Conservation (phyloP, 768 basidiomycete species). For the Candolleomyces efflorescens region DNA sequence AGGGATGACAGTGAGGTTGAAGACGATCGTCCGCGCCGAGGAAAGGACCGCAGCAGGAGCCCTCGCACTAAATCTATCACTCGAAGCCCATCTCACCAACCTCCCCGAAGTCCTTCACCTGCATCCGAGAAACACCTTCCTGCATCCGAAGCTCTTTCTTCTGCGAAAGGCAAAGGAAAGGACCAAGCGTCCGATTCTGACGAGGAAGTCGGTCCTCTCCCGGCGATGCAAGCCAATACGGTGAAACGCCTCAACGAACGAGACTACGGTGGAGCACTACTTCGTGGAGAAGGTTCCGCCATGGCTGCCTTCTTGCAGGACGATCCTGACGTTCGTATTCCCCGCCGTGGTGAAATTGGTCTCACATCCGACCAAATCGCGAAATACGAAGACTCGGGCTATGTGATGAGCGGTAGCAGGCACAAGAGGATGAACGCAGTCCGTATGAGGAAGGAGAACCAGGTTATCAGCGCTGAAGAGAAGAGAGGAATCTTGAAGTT, state of each 20-base stretch:
- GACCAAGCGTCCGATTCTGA: slow-evolving; percentile 46
- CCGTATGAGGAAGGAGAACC: slow-evolving; percentile 98
- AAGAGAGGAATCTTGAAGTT: slow-evolving; percentile 93
- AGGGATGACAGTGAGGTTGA: slow-evolving; percentile 24
- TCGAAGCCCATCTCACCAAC: slow-evolving; percentile 8
- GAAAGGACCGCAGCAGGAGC: slow-evolving; percentile 17
- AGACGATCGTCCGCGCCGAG: slow-evolving; percentile 30
- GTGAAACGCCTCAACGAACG: slow-evolving; percentile 71
- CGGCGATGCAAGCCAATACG: slow-evolving; percentile 38
- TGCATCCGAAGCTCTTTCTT: not conserved
- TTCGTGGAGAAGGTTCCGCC: slow-evolving; percentile 93
- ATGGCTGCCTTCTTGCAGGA: slow-evolving; percentile 97
- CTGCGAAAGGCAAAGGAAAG: not conserved
- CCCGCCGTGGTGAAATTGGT: slow-evolving; percentile 98
- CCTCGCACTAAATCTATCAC: slow-evolving; percentile 17
- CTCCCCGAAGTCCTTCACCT: slow-evolving; percentile 8
- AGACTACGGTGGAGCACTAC: slow-evolving; percentile 83
- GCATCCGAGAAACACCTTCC: not conserved
- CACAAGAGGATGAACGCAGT: slow-evolving; percentile 99
- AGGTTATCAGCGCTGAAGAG: slow-evolving; percentile 98
- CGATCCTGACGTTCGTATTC: slow-evolving; percentile 80
- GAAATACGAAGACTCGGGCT: slow-evolving; percentile 82
- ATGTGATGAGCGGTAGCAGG: slow-evolving; percentile 96
- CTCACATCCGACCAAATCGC: slow-evolving; percentile 86
- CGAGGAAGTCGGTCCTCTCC: slow-evolving; percentile 78